Conservation (phyloP, 495 filamentous ascomycete species). For the Zalerion maritima region DNA sequence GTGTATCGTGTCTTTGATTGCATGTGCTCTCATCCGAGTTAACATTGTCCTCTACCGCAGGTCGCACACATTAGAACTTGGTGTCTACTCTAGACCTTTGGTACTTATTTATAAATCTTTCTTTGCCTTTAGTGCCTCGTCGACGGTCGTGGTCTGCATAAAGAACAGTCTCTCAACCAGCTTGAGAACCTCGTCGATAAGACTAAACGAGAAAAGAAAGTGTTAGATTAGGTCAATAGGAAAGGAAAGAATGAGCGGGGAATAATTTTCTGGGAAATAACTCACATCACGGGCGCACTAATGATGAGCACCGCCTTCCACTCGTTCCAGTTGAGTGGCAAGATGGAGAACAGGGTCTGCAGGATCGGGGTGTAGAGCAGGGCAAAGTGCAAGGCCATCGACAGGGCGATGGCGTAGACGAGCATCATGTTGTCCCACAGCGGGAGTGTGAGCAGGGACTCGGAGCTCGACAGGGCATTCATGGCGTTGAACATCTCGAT, state of each 20-base stretch:
- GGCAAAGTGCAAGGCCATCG: conserved; percentile 92
- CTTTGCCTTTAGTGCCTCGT: conserved; percentile 19
- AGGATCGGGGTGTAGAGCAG: conserved; percentile 87
- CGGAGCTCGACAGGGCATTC: conserved; percentile 92
- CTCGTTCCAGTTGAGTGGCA: conserved; percentile 76
- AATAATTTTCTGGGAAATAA: conserved; percentile 13
- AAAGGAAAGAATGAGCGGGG: background rate
- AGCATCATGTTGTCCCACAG: conserved; percentile 96
- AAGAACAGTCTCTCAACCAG: conserved; percentile 54
- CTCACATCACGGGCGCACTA: conserved; percentile 89
- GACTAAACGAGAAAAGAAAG: conserved; percentile 37
- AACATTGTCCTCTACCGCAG: too few relatives aligned
- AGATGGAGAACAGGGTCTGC: conserved; percentile 77
- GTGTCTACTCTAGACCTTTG: too few relatives aligned
- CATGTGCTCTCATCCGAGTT: too few relatives aligned
- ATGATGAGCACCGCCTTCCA: conserved; percentile 89
- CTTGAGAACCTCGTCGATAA: conserved; percentile 87
- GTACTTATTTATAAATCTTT: conserved; percentile 21
- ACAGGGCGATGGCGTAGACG: conserved; percentile 82
- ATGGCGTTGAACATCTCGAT: conserved; percentile 99
- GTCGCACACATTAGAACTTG: too few relatives aligned
- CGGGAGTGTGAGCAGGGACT: conserved; percentile 84
- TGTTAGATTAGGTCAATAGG: conserved; percentile 1
- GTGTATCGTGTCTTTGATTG: too few relatives aligned
- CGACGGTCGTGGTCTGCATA: conserved; percentile 22